Conservation (phyloP, 192 early-diverging fungal genomes). For the Kickxella alabastrina region DNA sequence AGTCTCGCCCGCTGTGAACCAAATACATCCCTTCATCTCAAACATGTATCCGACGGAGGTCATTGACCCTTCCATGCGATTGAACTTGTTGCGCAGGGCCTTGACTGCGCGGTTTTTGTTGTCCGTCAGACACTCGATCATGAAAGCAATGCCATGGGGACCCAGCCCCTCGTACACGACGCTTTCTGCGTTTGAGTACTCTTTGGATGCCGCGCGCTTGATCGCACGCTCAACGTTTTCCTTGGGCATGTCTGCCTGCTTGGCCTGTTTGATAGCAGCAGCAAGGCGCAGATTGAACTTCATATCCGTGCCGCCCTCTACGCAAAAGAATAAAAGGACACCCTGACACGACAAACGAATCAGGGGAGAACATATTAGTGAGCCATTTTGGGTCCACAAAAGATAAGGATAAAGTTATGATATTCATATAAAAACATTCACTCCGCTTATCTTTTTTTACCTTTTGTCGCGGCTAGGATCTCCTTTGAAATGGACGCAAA, state of each 20-base stretch:
- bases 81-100: conserved; percentile 59
- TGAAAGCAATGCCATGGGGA: conserved; percentile 57
- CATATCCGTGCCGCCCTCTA: conserved; percentile 58
- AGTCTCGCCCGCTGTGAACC: conserved; percentile 43
- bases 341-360: background rate
- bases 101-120: conserved; percentile 63
- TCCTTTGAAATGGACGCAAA: conserved; percentile 57
- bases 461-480: background rate
- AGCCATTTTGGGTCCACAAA: too few species aligned
- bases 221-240: conserved; percentile 68
- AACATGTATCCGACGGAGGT: conserved; percentile 67
- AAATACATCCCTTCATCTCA: conserved; percentile 59
- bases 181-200: conserved; percentile 47
- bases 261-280: conserved; percentile 57
- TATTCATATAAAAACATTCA: background rate
- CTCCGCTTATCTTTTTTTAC: background rate
- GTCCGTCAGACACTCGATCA: conserved; percentile 59
- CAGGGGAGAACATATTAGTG: too few species aligned
- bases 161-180: conserved; percentile 65
- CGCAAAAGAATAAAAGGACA: background rate
- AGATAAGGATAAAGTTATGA: too few species aligned
- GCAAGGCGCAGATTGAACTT: conserved; percentile 56
- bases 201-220: conserved; percentile 54
- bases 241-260: conserved; percentile 63
- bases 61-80: conserved; percentile 54